phyloP scores from a whole-genome alignment of 2,329 filamentous ascomycete genomes.

The Sphaerostilbella broomeana region DNA sequence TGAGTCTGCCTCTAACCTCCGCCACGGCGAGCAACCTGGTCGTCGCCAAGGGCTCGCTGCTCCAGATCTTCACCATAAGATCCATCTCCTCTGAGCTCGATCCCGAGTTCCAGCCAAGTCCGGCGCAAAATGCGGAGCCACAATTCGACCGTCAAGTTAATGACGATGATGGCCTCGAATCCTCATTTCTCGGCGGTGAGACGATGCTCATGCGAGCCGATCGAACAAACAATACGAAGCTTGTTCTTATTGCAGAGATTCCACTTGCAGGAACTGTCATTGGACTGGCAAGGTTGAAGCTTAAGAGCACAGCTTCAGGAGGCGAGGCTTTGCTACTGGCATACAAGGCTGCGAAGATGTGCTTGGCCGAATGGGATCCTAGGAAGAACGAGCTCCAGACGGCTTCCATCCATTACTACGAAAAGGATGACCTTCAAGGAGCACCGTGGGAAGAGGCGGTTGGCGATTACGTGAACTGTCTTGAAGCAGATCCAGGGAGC shows the following conservation, averaged over 20 bases:
- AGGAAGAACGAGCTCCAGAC: conserved; percentile 73
- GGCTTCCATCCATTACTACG: conserved; percentile 95
- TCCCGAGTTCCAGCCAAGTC: conserved; percentile 30
- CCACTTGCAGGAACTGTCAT: conserved; percentile 77
- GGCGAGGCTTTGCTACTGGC: conserved; percentile 79
- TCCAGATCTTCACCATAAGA: conserved; percentile 82
- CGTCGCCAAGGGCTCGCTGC: conserved; percentile 83
- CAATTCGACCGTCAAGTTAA: conserved; percentile 47
- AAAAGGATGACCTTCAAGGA: conserved; percentile 80
- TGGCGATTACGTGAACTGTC: conserved; percentile 68
- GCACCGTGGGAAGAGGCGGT: conserved; percentile 76
- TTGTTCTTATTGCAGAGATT: conserved; percentile 81
- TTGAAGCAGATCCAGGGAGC: conserved; percentile 85
- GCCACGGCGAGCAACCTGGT: conserved; percentile 75
- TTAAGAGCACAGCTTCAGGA: conserved; percentile 64
- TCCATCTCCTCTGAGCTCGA: conserved; percentile 59
- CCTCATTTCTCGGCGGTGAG: conserved; percentile 60
- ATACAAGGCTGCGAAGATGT: conserved; percentile 87
- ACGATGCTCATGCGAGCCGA: conserved; percentile 55
- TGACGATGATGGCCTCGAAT: conserved; percentile 58
- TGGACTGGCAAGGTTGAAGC: conserved; percentile 71
- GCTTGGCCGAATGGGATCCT: conserved; percentile 89
- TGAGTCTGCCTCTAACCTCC: conserved; percentile 71
- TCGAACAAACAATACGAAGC: conserved; percentile 62
- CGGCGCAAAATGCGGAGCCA: conserved; percentile 35